Percentiles rank a stretch among this genome's conserved stretches.
Conservation (phyloP, 768 basidiomycete species). For the Nevesoporus exiguus region DNA sequence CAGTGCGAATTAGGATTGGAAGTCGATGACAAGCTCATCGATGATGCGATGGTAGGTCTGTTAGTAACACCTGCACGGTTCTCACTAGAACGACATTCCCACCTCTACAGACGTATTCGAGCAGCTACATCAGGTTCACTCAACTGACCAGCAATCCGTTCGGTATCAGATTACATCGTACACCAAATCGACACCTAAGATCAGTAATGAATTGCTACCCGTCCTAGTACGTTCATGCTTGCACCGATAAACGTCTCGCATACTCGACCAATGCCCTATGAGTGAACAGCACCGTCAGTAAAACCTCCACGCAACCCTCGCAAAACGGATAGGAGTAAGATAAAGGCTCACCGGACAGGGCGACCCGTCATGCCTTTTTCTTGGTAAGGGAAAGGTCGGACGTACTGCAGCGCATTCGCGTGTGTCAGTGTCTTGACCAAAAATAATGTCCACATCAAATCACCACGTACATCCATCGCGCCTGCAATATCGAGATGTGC, state of each 20-base stretch:
- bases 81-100: no score
- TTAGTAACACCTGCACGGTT: no score
- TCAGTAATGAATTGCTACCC: neutral
- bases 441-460: slow-evolving; percentile 5
- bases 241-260: slow-evolving; percentile 24
- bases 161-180: neutral
- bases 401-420: slow-evolving; percentile 35
- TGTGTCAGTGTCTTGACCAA: neutral
- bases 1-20: no score
- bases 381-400: slow-evolving; percentile 56
- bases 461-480: slow-evolving; percentile 58
- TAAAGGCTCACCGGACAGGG: slow-evolving; percentile 61
- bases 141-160: neutral
- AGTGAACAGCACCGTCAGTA: neutral
- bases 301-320: neutral
- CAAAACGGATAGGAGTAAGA: neutral
- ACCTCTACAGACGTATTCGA: no score
- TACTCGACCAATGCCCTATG: slow-evolving; percentile 34
- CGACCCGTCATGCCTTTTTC: slow-evolving; percentile 79
- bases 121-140: no score
- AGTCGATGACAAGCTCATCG: no score
- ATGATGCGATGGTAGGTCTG: no score
- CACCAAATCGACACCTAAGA: neutral
- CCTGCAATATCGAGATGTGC: slow-evolving; percentile 87
- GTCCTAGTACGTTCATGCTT: slow-evolving; percentile 9